Evolutionary conservation across 2,329 filamentous ascomycete genomes (phyloP), one percentile per base, ranked within the genome.

Genomic region (Epichloe typhina): DNA sequence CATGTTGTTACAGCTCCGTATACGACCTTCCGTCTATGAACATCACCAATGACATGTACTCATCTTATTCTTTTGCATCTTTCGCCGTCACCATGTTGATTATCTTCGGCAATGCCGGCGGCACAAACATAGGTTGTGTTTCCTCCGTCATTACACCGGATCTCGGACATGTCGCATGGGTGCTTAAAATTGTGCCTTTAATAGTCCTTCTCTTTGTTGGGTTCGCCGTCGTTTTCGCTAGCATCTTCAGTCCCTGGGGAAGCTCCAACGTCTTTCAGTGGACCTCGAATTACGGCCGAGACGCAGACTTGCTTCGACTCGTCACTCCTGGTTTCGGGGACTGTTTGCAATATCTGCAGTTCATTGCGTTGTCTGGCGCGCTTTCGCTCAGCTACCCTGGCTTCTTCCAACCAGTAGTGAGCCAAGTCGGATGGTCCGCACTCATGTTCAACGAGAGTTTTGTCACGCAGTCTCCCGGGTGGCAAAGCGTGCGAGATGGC

Each of bases 271-370:
- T 91, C 19, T 97, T 97, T 65, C 83, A 87, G 57, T 98, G 91
- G 89, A 89, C 88, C n/a, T 94, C 88, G 62, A 98, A 98, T 64
- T 97, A 95, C 64, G 93, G 93, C 37, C 82, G 91, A 58, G 93
- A 98, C 59, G 86, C 88, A 54, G 93, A 98, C 68, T 73, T 96
- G 57, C 74, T 98, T 50, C 83, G 93, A 50, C 74, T 98, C 46
- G 88, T 98, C 36, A 98, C 93, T 0, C 93, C 93, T 5, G 93
- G 93, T 1, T 97, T 98, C 64, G 89, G 88, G 6, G 93, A 98
- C 64, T 98, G 93, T 62, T 74, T 98, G 50, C 90, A 97, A 67
- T 97, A 98, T 65, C 86, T 98, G 17, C 93, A 98, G 63, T 98
- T 95, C 59, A 76, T 93, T 50, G 83, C 87, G 21, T 71, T 98